Evolutionary conservation across 805 yeast species (phyloP).

Genomic region (Teunomyces barrocoloradensis): DNA sequence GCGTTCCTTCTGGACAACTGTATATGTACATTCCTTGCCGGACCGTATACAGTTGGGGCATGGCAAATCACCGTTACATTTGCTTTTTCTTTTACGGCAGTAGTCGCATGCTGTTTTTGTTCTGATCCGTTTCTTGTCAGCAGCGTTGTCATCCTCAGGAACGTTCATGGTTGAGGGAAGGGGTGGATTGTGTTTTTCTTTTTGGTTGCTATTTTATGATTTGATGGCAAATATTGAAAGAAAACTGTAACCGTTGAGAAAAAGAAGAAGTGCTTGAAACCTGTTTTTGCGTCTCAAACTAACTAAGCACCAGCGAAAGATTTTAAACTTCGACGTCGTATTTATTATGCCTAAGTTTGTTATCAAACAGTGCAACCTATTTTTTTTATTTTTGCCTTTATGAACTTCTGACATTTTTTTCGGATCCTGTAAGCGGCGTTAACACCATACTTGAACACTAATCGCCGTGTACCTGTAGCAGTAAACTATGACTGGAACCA

Average conservation of each 20-base stretch:
- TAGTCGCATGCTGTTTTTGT: slow-evolving; percentile 47
- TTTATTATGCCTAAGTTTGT: neutral
- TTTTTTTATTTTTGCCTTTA: neutral
- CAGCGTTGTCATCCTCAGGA: neutral
- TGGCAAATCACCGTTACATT: slow-evolving; percentile 34
- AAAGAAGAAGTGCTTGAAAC: neutral
- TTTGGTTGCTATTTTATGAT: neutral
- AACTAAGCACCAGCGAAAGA: neutral
- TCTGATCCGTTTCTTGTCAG: slow-evolving; percentile 14
- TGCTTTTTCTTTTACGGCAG: slow-evolving; percentile 43
- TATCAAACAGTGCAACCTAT: neutral
- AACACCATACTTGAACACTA: too few species aligned
- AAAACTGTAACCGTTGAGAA: neutral
- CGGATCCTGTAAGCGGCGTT: too few species aligned
- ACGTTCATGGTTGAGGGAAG: neutral
- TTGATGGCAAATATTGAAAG: neutral
- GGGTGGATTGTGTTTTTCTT: too few species aligned
- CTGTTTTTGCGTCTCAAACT: neutral
- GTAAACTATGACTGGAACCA: neutral
- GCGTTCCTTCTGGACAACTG: slow-evolving; percentile 19
- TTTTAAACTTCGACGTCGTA: neutral
- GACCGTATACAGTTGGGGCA: slow-evolving; percentile 21
- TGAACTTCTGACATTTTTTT: neutral
- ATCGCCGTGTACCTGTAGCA: neutral
- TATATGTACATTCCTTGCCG: slow-evolving; percentile 17